Percentiles rank a stretch among this genome's conserved stretches.
Conservation (phyloP, 1,284 basidiomycete species). For the Marasmius sp. region DNA sequence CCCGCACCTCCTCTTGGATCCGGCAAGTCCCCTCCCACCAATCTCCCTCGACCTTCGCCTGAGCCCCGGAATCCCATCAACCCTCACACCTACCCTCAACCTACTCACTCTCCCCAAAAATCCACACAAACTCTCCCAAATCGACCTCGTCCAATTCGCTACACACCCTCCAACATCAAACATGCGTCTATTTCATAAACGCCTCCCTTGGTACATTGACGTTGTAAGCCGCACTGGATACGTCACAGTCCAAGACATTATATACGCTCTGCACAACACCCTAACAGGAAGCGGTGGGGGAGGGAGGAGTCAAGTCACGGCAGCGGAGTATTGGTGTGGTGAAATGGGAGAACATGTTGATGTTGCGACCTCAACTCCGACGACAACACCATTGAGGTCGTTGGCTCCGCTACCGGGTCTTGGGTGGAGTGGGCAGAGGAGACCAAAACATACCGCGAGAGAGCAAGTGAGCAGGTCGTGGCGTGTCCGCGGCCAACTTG, state of each 20-base stretch:
- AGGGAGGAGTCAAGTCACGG: neutral
- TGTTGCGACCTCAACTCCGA: neutral
- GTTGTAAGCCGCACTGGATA: neutral
- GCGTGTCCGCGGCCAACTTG: neutral
- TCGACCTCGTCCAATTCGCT: neutral
- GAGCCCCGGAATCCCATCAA: neutral
- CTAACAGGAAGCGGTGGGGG: neutral
- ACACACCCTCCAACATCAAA: neutral
- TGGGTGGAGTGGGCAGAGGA: neutral
- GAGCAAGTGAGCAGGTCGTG: neutral
- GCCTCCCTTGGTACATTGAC: neutral
- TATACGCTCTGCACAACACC: neutral
- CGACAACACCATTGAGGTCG: neutral
- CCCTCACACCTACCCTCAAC: neutral
- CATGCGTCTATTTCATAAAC: neutral
- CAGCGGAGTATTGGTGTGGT: neutral
- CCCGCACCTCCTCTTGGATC: neutral
- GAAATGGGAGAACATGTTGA: neutral
- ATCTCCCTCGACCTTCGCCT: neutral
- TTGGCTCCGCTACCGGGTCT: neutral
- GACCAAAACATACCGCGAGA: neutral
- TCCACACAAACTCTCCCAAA: neutral
- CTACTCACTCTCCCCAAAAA: neutral
- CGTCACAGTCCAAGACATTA: neutral
- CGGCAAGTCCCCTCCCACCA: neutral